A percentile compares a stretch with the other conserved stretches of the same genome.
Evolutionary conservation across 345 rosid genomes (phyloP).

Genomic region (Eucalyptus polybractea): DNA sequence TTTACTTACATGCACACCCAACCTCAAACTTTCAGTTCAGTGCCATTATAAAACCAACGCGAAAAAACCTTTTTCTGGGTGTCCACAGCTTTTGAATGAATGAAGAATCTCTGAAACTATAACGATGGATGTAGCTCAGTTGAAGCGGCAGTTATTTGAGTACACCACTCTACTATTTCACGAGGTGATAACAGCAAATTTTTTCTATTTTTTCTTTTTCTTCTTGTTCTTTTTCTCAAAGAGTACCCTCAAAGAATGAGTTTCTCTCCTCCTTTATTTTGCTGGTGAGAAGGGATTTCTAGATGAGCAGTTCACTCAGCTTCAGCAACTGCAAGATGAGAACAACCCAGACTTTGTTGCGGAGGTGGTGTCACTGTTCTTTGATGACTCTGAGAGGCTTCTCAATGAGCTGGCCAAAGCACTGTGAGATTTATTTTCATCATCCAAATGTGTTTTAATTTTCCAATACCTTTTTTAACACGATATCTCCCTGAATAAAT

Average conservation of each 20-base stretch:
- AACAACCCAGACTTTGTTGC: slow-evolving; percentile 49
- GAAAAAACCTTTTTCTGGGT: background rate
- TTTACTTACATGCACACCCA: background rate
- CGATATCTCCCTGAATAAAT: background rate
- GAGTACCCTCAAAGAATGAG: background rate
- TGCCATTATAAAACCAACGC: background rate
- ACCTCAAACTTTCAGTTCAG: background rate
- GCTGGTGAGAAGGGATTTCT: slow-evolving; percentile 25
- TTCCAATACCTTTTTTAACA: background rate
- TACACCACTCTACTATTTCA: slow-evolving; percentile 30
- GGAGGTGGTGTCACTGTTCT: slow-evolving; percentile 52
- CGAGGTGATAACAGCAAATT: slow-evolving; percentile 20
- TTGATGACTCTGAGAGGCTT: slow-evolving; percentile 43
- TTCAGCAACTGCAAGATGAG: slow-evolving; percentile 52
- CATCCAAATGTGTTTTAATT: background rate
- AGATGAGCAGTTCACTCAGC: slow-evolving; percentile 52
- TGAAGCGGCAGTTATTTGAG: slow-evolving; percentile 33
- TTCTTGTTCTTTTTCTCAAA: background rate
- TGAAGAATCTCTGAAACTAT: background rate
- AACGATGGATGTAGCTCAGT: slow-evolving; percentile 35
- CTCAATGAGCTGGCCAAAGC: slow-evolving; percentile 31
- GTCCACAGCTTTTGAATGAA: background rate
- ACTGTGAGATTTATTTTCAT: slow-evolving; percentile 12
- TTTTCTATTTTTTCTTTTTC: background rate
- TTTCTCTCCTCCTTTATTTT: background rate